Conservation (phyloP, 768 basidiomycete genomes). For the Suillus subalutaceus region DNA sequence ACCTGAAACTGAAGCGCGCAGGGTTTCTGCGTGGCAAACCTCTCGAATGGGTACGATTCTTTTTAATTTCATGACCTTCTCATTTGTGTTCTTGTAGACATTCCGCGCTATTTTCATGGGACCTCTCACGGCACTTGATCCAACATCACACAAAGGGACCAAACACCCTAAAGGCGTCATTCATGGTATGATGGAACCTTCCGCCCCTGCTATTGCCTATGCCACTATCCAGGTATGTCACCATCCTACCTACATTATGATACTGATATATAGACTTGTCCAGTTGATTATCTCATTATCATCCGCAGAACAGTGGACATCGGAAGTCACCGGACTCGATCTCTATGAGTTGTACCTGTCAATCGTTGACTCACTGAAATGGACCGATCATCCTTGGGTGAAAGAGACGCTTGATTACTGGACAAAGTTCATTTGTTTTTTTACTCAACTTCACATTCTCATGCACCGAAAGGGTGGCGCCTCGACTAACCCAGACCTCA, state of each 20-base stretch:
- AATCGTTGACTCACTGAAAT: background rate
- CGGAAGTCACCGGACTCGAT: background rate
- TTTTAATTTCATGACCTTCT: background rate
- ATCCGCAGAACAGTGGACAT: background rate
- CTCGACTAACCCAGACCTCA: background rate
- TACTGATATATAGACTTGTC: background rate
- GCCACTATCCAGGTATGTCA: too few species aligned
- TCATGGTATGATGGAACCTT: too few species aligned
- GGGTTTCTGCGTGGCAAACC: background rate
- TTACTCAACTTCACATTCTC: background rate
- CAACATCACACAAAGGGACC: too few species aligned
- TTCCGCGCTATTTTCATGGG: too few species aligned
- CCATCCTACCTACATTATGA: background rate
- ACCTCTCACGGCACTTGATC: too few species aligned
- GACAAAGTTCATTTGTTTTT: background rate
- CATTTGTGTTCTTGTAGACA: too few species aligned
- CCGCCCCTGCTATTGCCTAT: too few species aligned
- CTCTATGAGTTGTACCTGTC: background rate
- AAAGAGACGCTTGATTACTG: background rate
- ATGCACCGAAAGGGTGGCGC: background rate
- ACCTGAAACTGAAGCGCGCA: background rate
- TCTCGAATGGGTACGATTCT: background rate
- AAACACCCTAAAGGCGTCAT: too few species aligned
- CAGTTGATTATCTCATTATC: background rate
- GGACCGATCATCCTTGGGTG: background rate